These are phyloP conservation scores for Helotiales sp. DNA, from an alignment of 2,329 filamentous ascomycete species.

Conservation along the genomic window DNA sequence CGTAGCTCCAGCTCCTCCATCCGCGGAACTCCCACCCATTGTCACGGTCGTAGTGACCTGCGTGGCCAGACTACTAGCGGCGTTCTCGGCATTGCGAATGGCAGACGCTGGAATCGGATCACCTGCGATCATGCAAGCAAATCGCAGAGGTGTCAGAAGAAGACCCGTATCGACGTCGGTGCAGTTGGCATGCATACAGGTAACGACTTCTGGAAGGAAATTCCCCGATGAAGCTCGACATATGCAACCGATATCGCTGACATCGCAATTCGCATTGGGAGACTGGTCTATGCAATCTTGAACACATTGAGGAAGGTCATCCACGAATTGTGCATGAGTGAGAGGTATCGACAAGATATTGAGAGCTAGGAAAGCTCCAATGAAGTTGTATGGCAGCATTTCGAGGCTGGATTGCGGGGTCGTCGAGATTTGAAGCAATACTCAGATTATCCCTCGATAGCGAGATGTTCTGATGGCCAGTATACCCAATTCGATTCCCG, in stretches of 20 bases:
- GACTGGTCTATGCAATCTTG: slow-evolving; percentile 44
- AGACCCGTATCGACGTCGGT: slow-evolving; percentile 42
- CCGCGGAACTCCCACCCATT: slow-evolving; percentile 16
- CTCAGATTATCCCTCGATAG: neutral
- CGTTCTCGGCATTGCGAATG: slow-evolving; percentile 43
- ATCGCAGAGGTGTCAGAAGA: slow-evolving; percentile 44
- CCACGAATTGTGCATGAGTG: slow-evolving; percentile 38
- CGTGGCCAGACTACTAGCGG: slow-evolving; percentile 29
- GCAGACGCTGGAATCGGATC: slow-evolving; percentile 43
- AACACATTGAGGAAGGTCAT: slow-evolving; percentile 43
- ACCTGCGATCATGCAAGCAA: slow-evolving; percentile 43
- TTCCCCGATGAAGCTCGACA: slow-evolving; percentile 44
- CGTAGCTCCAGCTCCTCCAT: slow-evolving; percentile 17
- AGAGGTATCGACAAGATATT: slow-evolving; percentile 27
- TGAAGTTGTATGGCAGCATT: slow-evolving; percentile 14
- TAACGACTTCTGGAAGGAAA: slow-evolving; percentile 46
- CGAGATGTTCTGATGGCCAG: neutral
- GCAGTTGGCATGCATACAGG: slow-evolving; percentile 49
- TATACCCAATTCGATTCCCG: neutral
- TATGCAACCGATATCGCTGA: slow-evolving; percentile 45
- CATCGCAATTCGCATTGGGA: slow-evolving; percentile 42
- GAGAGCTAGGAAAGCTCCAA: slow-evolving; percentile 17
- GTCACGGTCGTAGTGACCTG: slow-evolving; percentile 35
- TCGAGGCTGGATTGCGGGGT: neutral
- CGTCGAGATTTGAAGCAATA: neutral